Evolutionary conservation across 352 stramenopile species (phyloP), one percentile per base, ranked within the genome.

Genomic region (Phytophthora litchii): DNA sequence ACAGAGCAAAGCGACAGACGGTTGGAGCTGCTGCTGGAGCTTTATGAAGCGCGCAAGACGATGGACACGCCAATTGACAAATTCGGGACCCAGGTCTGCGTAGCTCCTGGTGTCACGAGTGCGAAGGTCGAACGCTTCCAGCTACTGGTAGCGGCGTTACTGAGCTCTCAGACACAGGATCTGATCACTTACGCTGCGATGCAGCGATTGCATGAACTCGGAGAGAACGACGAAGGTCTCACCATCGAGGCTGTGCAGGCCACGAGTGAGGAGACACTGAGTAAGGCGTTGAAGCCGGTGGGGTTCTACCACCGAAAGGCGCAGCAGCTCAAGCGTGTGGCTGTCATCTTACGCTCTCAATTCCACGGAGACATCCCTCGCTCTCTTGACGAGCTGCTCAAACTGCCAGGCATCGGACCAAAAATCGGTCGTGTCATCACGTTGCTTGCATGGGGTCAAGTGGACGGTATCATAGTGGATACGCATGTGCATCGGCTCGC

Each of bases 151-250:
- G 84, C 70, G 0, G 74, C 82, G 19, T 29, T 93, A 20, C 51
- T 93, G 31, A 93, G 83, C 57, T 86, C 83, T 10, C 83, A 93
- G 66, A 93, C 83, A 0, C 78, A 83, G 17, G 83, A 93, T 49
- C 52, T 67, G 8, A 71, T 90, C 70, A 91, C 83, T 0, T 75
- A 85, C 27, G 81, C 70, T 4, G 83, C 81, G 8, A 93, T 93
- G 83, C 69, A 81, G 41, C 80, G 81, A 12, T 64, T 93, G 45
- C 81, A 91, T 54, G 47, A 64, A 34, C 57, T 71, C 27, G 58
- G 55, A 34, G 49, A 53, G 3, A 67, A 36, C 21, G 34, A 48
- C 10, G 52, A 80, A 56, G 83, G 83, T 2, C 64, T 93, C 20
- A 89, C 73, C 0, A 75, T 87, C 45, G 60, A 53, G 4, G 72